Base-by-base conservation (phyloP, 768 basidiomycete genomes). In the Termitomyces sp. region DNA sequence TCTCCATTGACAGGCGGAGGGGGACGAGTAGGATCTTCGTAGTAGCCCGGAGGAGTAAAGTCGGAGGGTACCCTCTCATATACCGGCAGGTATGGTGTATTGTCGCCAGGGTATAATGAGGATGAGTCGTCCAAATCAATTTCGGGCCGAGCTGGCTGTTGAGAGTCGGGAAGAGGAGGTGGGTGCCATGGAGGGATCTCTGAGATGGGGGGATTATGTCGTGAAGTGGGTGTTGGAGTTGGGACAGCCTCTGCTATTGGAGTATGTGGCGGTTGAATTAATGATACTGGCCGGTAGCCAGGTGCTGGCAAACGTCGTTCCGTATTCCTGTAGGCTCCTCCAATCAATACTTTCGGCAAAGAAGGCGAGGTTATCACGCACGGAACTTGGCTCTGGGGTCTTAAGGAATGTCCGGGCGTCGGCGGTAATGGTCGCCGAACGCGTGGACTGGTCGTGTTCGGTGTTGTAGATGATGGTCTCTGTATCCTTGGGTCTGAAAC, bases 351-450 rank as follows among this genome's bases (percentile, higher is more conserved):
- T 28, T 20, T 32, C 39, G 32, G 16, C 18, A 2, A 53, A 45
- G 32, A 48, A 45, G 42, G 42, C 16, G 22, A 32, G 24, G 39
- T n/a, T 32, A 44, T 33, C 52, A 67, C 66, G 53, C 50, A 69
- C 68, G 46, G 35, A 20, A 55, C 58, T 28, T 16, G 49, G 61
- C 62, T 57, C 44, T 57, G 33, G 1, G 61, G 66, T 40, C 60
- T 42, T 11, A 44, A 22, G 40, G 65, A 56, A 44, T 46, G 49
- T 39, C 64, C 65, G 32, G 72, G 72, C 28, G 70, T 68, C 33
- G 61, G 69, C 9, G 73, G 73, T 28, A 74, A 58, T 18, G 68
- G 71, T 51, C 73, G 62, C 20, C 59, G 62, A 60, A 60, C 53
- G 28, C 63, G 60, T 36, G 63, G 49, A 59, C 53, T 66, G 32